Evolutionary conservation across 2,329 filamentous ascomycete genomes (phyloP), one percentile per base, ranked within the genome.

Genomic region (Aspergillus aculeatus): DNA sequence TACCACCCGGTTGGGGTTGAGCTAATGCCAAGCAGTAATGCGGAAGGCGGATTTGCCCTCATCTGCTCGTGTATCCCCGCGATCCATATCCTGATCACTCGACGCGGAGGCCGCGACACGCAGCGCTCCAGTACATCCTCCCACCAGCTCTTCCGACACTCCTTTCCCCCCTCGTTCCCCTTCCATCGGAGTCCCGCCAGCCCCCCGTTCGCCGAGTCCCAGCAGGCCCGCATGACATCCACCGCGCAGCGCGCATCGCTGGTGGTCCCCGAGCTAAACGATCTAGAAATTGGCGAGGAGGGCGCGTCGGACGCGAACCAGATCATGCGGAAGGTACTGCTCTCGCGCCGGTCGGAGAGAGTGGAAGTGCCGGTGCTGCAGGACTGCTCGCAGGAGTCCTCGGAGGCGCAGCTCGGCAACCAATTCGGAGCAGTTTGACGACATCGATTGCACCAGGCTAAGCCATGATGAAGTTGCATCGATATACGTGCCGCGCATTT

Each of bases 1-100:
- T 2, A 26, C 26, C 7, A 26, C 26, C 7, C 26, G 2, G 26
- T 26, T 1, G 6, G 26, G 26, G 7, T 9, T 26, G 26, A 26
- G 26, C 26, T 26, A 26, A 26, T 26, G 16, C 14, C 7, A 26
- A 24, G 7, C 21, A 56, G 54, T 11, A 50, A 57, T 19, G 54
- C 54, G 1, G 54, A 57, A n/a, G 54, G 54, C 31, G 54, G 54
- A 2, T 50, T 57, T 47, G 54, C 29, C 7, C 47, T 57, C n/a
- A 57, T 57, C 6, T 57, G 54, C 32, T 38, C 47, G 4, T 57
- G 54, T 19, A 41, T 57, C 11, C 54, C 54, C 3, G 54, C 54
- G 4, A 14, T 57, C 9, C 38, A 54, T 26, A 47, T 54, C 5
- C 41, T 54, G 1, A 4, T 31, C 1, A 47, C 24, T 14, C 24